These are phyloP conservation scores for Fusarium drepaniforme DNA, from an alignment of 2,329 filamentous ascomycete genomes.

Conservation along the genomic window DNA sequence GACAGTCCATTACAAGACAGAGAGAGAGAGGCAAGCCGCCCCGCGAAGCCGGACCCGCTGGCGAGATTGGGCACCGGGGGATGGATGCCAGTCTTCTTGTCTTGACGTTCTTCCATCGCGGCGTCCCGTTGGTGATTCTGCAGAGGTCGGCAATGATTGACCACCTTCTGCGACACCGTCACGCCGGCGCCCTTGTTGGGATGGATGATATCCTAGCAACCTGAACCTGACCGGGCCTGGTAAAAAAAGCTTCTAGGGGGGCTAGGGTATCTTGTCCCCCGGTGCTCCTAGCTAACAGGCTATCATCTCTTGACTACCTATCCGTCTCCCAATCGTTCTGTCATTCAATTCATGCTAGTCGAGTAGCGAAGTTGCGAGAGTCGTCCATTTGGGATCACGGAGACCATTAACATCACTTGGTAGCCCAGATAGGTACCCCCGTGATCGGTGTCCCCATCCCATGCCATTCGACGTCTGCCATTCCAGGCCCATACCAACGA, in stretches of 20 bases:
- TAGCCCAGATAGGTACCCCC: constrained; percentile 22
- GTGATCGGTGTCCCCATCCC: constrained; percentile 37
- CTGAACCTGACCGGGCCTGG: background rate
- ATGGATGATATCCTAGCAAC: constrained; percentile 16
- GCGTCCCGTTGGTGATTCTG: constrained; percentile 3
- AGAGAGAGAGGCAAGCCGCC: background rate
- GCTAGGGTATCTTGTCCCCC: constrained; percentile 33
- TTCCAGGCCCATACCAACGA: constrained; percentile 36
- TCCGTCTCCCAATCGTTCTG: constrained; percentile 36
- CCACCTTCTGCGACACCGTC: constrained; percentile 28
- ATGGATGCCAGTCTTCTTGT: constrained; percentile 23
- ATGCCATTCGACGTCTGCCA: constrained; percentile 33
- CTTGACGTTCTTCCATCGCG: background rate
- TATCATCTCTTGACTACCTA: constrained; percentile 27
- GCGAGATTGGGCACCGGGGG: constrained; percentile 34
- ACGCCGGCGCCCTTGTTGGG: constrained; percentile 13
- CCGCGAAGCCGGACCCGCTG: constrained; percentile 14
- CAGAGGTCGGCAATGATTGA: constrained; percentile 24
- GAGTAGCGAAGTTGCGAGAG: constrained; percentile 23
- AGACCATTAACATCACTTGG: constrained; percentile 25
- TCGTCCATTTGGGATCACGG: constrained; percentile 30
- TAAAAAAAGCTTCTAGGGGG: constrained; percentile 31
- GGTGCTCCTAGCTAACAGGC: constrained; percentile 20
- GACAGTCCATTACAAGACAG: background rate
- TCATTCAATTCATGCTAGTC: constrained; percentile 27